Evolutionary conservation across 495 filamentous ascomycete species (phyloP), one percentile per base, ranked within the genome.

Genomic region (Mytilinidion resinicola): DNA sequence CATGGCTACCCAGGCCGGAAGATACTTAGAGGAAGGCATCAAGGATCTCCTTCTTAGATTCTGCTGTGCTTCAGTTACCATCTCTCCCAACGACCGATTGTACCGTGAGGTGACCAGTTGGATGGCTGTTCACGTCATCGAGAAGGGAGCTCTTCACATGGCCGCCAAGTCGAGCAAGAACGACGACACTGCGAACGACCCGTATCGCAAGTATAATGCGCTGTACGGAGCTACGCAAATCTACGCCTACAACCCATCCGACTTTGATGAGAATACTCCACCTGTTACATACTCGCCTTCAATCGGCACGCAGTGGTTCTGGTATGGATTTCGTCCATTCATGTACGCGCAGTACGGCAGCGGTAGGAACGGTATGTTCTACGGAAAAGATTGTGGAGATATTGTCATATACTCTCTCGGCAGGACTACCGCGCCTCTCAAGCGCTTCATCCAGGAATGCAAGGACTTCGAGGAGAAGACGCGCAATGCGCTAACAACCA

Each of bases 221-320:
- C 25, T 43, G 11, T 15, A 44, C 14, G 33, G 17, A 55, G 11
- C 37, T 34, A 25, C 36, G 5, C 35, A 17, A 43, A 43, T 1
- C 44, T n/a, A 52, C 19, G 38, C 9, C 12, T 25, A 21, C 37
- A 12, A 9, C 14, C 17, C 48, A 4, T 20, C 34, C 12, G 51
- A 21, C 6, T 17, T 25, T 25, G 37, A 33, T 20, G n/a, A 51
- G 17, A 46, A 21, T 42, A 17, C 53, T 20, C 35, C 41, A 8
- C 9, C 55, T 10, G 17, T 56, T 25, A 44, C 42, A n/a, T 56
- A 30, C 12, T 10, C 54, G 33, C 54, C 50, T 6, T 41, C 60
- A 39, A 53, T 62, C n/a, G 60, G 60, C 15, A 53, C 30, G 33
- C 57, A 56, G 14, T 14, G 56, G 25, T 57, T 62, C 20, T 62